Conservation (phyloP, 192 early-diverging fungal genomes). For the Coemansia furcata region DNA sequence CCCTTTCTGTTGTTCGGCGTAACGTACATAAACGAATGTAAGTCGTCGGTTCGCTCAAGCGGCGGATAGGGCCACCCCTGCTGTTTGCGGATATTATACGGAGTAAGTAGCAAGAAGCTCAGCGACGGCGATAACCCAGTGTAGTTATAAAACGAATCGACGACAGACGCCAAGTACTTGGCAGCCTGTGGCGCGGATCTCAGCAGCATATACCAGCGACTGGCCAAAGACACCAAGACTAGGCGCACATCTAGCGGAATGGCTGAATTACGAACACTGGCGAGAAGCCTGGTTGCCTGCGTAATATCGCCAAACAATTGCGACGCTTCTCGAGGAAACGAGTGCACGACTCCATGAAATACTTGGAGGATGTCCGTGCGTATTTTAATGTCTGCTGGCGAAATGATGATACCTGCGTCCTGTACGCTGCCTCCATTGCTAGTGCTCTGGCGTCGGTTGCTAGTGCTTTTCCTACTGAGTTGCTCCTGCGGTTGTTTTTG, state of each 20-base stretch:
- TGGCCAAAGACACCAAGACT: slow-evolving; percentile 11
- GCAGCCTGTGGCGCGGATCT: not conserved
- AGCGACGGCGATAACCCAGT: slow-evolving; percentile 5
- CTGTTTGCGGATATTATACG: slow-evolving; percentile 6
- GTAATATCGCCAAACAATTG: not conserved
- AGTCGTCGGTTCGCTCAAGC: not conserved
- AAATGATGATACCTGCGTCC: not conserved
- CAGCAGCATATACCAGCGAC: slow-evolving; percentile 25
- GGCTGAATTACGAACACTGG: not conserved
- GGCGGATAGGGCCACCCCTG: slow-evolving; percentile 21
- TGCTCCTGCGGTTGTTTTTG: not conserved
- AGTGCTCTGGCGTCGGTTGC: not conserved
- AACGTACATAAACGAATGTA: not conserved
- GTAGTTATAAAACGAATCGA: slow-evolving; percentile 18
- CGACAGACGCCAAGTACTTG: slow-evolving; percentile 11
- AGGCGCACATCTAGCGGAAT: slow-evolving; percentile 24
- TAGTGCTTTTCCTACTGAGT: not conserved
- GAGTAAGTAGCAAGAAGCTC: slow-evolving; percentile 9
- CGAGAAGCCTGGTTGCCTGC: slow-evolving; percentile 10
- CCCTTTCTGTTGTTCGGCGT: not conserved
- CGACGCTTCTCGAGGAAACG: slow-evolving; percentile 22
- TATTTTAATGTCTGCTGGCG: not conserved
- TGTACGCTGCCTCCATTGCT: not conserved
- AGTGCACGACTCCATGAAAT: slow-evolving; percentile 20
- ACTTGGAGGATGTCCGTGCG: slow-evolving; percentile 16